Base-by-base conservation (phyloP, 768 basidiomycete genomes). In the Leucogyrophana mollusca region DNA sequence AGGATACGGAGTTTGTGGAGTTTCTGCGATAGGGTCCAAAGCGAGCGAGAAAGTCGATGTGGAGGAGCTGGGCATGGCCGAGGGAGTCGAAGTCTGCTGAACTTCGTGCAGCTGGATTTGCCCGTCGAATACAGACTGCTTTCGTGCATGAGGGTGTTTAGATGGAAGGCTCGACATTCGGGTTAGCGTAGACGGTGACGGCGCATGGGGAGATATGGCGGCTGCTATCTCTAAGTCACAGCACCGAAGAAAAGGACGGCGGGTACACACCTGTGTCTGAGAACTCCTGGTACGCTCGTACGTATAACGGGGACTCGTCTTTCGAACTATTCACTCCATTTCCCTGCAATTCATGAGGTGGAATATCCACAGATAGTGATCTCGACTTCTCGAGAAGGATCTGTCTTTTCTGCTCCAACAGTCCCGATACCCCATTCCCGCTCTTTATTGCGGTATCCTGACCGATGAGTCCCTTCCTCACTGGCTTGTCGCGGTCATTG, bases 101-200 rank as follows among this genome's bases (percentile, higher is more conserved):
- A 58, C 50, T 51, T 65, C 66, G 25, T 65, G 60, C 20, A 70
- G 42, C 36, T 66, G 65, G 6, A 66, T 45, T 14, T 69, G 71
- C 2, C 77, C 79, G 53, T 85, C 83, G 9, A 81, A 47, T 3
- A 87, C 64, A 14, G 87, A 90, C 16, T 80, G 72, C 60, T 90
- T 90, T 25, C 88, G 79, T 0, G 85, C 88, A 51, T 90, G 88
- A 0, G 88, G 88, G 56, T 90, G 88, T 34, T 78, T 73, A 1
- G 79, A 68, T 1, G 78, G 69, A 0, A 85, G 67, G 9, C 74
- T 56, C 35, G 77, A 66, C 2, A 74, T 77, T 13, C 81, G 79
- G 6, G 76, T 61, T 33, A 82, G 60, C 14, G 78, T 72, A 4
- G 79, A 74, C 3, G 65, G 52, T 33, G 52, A 51, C 7, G 47